Evolutionary conservation across 768 basidiomycete genomes (phyloP).

Genomic region (Trametes cinnabarina): DNA sequence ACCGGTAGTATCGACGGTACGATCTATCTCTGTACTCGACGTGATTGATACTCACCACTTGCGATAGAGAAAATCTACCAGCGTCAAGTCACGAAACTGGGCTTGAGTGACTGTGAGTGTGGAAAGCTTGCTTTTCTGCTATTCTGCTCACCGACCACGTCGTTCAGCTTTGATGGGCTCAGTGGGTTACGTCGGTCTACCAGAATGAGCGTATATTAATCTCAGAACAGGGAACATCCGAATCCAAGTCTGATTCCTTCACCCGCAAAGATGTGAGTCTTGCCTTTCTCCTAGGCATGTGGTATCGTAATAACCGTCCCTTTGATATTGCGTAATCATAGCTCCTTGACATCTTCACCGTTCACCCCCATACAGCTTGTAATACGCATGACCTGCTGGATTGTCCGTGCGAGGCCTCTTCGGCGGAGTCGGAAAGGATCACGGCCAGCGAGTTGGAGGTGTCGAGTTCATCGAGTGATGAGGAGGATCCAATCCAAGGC

Average conservation of each 20-base stretch:
- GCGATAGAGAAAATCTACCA: conserved; percentile 84
- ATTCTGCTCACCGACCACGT: neutral
- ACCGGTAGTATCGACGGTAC: conserved; percentile 89
- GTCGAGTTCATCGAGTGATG: conserved; percentile 33
- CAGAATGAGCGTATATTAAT: neutral
- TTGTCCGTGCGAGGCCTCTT: conserved; percentile 58
- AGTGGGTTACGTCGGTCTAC: conserved; percentile 35
- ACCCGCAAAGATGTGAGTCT: conserved; percentile 74
- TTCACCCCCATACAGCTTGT: conserved; percentile 74
- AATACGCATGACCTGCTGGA: conserved; percentile 92
- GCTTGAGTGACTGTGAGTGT: conserved; percentile 77
- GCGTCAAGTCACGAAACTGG: conserved; percentile 91
- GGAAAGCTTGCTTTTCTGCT: neutral
- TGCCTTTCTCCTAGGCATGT: no score
- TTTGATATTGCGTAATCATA: conserved; percentile 31
- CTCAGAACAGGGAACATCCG: conserved; percentile 37
- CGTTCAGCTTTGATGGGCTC: conserved; percentile 67
- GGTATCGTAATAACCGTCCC: no score
- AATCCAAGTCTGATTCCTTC: conserved; percentile 81
- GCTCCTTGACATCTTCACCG: conserved; percentile 91
- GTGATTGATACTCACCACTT: neutral
- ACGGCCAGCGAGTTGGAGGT: conserved; percentile 11
- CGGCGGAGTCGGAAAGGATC: neutral
- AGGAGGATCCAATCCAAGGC: conserved; percentile 35
- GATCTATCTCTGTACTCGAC: conserved; percentile 22